Base-by-base conservation (phyloP, 2,329 filamentous ascomycete genomes). In the Sporothrix variecibatus region DNA sequence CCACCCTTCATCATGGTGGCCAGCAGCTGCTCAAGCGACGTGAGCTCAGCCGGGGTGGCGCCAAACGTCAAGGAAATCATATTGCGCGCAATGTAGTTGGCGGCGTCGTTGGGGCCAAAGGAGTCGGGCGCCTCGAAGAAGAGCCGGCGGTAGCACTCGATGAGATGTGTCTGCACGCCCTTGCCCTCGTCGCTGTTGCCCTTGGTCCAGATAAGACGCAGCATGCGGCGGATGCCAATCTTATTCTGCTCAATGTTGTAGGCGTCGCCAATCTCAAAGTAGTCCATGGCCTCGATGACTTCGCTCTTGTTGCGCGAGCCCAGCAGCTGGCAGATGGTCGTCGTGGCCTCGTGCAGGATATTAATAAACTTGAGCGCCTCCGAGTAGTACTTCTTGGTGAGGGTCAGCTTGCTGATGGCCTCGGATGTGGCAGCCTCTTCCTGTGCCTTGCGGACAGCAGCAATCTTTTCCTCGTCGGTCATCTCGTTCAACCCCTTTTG, bases 11-110 rank as follows among this genome's bases (percentile, higher is more conserved):
- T 97, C 96, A 99, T 99, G 0, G 94, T 98, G 76, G 93, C 94
- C 7, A 99, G 87, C 3, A 99, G 87, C 82, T 99, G 96, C 82
- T 99, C 96, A 9, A 99, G 87, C 65, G 94, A 98, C 0, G 96
- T 99, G 72, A 99, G 85, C 81, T 99, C 96, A 0, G 97, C 96
- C 0, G 95, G 94, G 0, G 95, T 97, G 0, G 95, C 95, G 38
- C 95, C 95, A 82, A 97, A 98, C 0, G 96, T 99, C 79, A 99
- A 85, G 86, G 95, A 98, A 82, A 98, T 98, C 95, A 99, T 99
- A 83, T 98, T 99, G 76, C 95, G 91, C 34, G 95, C 95, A 79
- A 99, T 92, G 81, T 97, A 99, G 81, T 97, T 98, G 67, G 96
- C 95, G 2, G 95, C 91, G 80, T 98, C 95, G 78, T 98, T 98